These are phyloP conservation scores for Sclerotinia trifoliorum DNA, from an alignment of 2,329 filamentous ascomycete genomes.

Conservation along the genomic window DNA sequence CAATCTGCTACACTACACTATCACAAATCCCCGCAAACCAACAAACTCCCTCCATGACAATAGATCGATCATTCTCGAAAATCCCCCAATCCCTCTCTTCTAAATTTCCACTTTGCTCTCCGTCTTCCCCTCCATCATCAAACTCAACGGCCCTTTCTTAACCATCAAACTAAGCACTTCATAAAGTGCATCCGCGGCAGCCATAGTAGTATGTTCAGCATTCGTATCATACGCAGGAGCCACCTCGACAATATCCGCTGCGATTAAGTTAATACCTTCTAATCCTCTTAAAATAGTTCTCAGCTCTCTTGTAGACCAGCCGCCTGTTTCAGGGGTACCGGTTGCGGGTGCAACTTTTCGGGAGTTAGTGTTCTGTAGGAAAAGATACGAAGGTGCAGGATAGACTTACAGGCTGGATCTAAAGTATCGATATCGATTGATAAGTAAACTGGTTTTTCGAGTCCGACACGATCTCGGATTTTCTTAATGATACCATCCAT, in stretches of 20 bases:
- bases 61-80: no score
- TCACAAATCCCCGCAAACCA: no score
- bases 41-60: no score
- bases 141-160: constrained; percentile 68
- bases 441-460: constrained; percentile 72
- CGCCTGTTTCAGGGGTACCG: constrained; percentile 73
- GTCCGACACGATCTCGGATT: constrained; percentile 73
- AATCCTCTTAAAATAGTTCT: constrained; percentile 69
- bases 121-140: constrained; percentile 41
- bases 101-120: background rate
- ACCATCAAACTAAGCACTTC: constrained; percentile 83
- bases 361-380: constrained; percentile 23
- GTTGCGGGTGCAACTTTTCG: constrained; percentile 64
- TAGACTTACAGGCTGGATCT: constrained; percentile 69
- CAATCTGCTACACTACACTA: no score
- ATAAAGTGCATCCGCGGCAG: constrained; percentile 67
- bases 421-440: constrained; percentile 86
- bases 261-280: constrained; percentile 67
- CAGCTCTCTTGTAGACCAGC: constrained; percentile 72
- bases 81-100: no score
- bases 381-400: background rate
- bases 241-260: constrained; percentile 72
- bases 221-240: constrained; percentile 72
- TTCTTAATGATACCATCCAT: constrained; percentile 74
- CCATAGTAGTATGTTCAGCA: constrained; percentile 72